Evolutionary conservation across 257 asterid genomes (phyloP).

Genomic region (Plantago ovata): DNA sequence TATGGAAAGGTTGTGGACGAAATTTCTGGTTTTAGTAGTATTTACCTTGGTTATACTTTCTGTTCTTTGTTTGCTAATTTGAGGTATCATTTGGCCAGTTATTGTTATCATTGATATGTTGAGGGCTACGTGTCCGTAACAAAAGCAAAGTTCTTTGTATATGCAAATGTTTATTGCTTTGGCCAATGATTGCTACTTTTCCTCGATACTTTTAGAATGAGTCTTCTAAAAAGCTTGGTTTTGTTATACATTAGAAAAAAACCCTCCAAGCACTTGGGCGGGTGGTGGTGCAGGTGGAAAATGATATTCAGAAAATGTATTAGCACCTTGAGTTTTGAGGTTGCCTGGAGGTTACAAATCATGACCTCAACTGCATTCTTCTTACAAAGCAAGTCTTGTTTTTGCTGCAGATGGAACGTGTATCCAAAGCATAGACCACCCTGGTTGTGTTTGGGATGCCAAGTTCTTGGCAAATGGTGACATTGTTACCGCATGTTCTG

Average conservation of each 20-base stretch:
- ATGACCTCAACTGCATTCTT: slow-evolving; percentile 14
- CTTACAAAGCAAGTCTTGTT: slow-evolving; percentile 20
- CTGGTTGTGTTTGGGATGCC: slow-evolving; percentile 99
- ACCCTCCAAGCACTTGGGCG: no score
- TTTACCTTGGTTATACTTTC: slow-evolving; percentile 1
- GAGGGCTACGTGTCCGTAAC: no score
- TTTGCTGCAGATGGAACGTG: slow-evolving; percentile 86
- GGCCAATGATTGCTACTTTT: no score
- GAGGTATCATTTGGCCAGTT: slow-evolving; percentile 9
- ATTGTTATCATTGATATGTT: no score
- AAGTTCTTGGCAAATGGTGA: slow-evolving; percentile 89
- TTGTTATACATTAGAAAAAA: no score
- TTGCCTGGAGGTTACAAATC: slow-evolving; percentile 1
- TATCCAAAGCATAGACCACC: slow-evolving; percentile 93
- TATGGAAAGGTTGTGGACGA: slow-evolving; percentile 76
- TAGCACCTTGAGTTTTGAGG: no score
- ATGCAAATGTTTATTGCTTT: no score
- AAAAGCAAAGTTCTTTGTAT: no score
- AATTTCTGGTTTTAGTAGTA: neutral
- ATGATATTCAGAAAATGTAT: no score
- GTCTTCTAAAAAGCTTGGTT: no score
- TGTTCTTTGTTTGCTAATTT: neutral
- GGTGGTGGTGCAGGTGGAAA: no score
- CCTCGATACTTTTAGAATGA: no score
- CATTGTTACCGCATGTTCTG: slow-evolving; percentile 96